Conservation (phyloP, 106 monocot genomes). For the Phalaenopsis aphrodite region DNA sequence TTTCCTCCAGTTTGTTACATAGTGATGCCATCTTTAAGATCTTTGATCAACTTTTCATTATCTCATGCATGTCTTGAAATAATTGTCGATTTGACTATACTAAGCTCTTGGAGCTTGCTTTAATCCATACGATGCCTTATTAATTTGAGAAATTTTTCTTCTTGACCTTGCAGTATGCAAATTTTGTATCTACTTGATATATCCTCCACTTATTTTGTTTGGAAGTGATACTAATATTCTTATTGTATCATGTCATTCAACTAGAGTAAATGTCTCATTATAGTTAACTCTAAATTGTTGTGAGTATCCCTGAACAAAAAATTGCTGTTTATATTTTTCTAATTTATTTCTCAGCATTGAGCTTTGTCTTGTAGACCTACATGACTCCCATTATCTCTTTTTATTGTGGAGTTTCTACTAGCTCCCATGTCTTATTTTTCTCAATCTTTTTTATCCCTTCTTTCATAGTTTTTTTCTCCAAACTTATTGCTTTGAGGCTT, state of each 20-base stretch:
- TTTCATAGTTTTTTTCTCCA: no score
- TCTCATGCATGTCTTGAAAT: neutral
- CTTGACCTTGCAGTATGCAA: no score
- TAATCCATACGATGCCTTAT: neutral
- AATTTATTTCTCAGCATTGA: neutral
- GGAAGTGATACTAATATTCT: no score
- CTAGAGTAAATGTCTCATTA: neutral
- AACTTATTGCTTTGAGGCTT: no score
- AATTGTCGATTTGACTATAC: neutral
- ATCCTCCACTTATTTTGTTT: no score
- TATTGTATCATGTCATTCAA: neutral
- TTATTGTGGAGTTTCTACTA: neutral
- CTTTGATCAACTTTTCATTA: no score
- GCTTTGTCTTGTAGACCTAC: neutral
- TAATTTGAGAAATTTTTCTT: neutral
- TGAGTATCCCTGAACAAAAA: neutral
- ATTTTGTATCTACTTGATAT: no score
- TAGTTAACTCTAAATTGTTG: neutral
- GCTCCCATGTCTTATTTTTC: slow-evolving; percentile 3
- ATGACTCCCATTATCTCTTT: neutral
- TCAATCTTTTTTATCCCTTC: no score
- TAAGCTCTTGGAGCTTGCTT: neutral
- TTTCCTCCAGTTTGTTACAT: no score
- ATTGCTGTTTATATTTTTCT: no score
- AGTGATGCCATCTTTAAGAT: no score